phyloP scores from a whole-genome alignment of 192 early-diverging fungal genomes.

The Rhizophlyctis rosea region DNA sequence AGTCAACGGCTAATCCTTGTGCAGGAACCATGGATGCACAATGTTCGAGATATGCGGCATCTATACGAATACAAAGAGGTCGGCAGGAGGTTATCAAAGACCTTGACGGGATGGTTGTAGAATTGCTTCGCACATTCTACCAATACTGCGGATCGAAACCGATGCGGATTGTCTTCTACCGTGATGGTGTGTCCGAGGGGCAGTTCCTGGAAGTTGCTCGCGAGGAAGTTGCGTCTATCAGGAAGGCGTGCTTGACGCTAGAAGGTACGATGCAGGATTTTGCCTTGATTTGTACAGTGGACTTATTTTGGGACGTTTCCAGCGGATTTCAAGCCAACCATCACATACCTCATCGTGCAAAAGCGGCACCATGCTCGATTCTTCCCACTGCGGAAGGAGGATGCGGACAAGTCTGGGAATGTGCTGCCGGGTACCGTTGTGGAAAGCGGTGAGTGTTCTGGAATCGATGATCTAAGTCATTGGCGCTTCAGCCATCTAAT shows the following conservation, averaged over 20 bases:
- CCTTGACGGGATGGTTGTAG: conserved; percentile 44
- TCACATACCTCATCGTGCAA: conserved; percentile 83
- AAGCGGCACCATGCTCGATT: conserved; percentile 91
- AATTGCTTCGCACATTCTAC: conserved; percentile 53
- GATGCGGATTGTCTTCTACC: conserved; percentile 56
- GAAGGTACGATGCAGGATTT: conserved; percentile 36
- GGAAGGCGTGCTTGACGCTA: conserved; percentile 54
- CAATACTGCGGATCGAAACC: conserved; percentile 54
- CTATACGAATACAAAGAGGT: conserved; percentile 53
- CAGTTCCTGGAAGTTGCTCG: conserved; percentile 75
- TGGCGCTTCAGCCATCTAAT: too few relatives aligned
- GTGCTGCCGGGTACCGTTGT: conserved; percentile 61
- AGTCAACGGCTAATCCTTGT: too few relatives aligned
- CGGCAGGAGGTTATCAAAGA: conserved; percentile 54
- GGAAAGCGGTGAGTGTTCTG: conserved; percentile 49
- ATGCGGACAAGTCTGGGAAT: conserved; percentile 55
- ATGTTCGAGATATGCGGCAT: conserved; percentile 54
- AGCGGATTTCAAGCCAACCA: conserved; percentile 63
- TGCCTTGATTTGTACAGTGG: too few relatives aligned
- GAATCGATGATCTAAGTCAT: too few relatives aligned
- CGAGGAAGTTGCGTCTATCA: conserved; percentile 74
- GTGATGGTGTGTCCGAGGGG: conserved; percentile 82
- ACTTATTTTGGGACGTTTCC: too few relatives aligned
- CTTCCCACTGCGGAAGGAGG: conserved; percentile 52
- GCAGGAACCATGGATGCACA: conserved; percentile 51